Base-by-base conservation (phyloP, 192 early-diverging fungal species). In the Rhizophlyctis rosea region DNA sequence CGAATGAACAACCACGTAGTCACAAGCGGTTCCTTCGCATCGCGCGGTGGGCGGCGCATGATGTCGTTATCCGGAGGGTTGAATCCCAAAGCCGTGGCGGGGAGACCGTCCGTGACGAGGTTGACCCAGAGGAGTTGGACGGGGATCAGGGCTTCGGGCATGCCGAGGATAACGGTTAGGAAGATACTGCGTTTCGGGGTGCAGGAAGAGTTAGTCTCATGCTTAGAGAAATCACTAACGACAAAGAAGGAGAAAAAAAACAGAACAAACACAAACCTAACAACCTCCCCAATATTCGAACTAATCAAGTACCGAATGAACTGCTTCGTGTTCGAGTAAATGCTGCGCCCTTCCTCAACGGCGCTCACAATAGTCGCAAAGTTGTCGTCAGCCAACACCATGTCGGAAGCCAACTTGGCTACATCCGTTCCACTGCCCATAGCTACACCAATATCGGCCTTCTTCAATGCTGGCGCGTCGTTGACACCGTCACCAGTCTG, bases 251-350 rank as follows among this genome's bases (percentile, higher is more conserved):
- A 18, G 39, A 44, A 44, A 18, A 44, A 7, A 44, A 7, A 7
- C 39, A 18, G 39, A 13, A 13, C 39, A 18, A 7, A 44, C 39
- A 7, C 39, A 13, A 44, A 67, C 65, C 65, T 67, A 31, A 99
- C 95, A 35, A 98, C 94, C 77, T 99, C 97, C 59, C 94, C 95
- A 82, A 98, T 97, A 81, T 99, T 99, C 52, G 91, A 94, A 50
- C 89, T 91, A 62, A 99, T 97, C 61, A 99, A 77, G 72, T 99
- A 98, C 30, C 94, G 90, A 74, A 98, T 97, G 51, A 99, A 98
- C 79, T 98, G 94, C 84, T 97, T 98, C 31, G 95, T 98, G 79
- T 99, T 99, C 76, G 92, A 91, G 86, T 96, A 99, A 71, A 99
- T 98, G 54, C 85, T 82, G 39, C 97, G 89, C 53, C 97, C 97